These are phyloP conservation scores for Chytriomyces sp. DNA, from an alignment of 192 early-diverging fungal species.

Conservation along the genomic window DNA sequence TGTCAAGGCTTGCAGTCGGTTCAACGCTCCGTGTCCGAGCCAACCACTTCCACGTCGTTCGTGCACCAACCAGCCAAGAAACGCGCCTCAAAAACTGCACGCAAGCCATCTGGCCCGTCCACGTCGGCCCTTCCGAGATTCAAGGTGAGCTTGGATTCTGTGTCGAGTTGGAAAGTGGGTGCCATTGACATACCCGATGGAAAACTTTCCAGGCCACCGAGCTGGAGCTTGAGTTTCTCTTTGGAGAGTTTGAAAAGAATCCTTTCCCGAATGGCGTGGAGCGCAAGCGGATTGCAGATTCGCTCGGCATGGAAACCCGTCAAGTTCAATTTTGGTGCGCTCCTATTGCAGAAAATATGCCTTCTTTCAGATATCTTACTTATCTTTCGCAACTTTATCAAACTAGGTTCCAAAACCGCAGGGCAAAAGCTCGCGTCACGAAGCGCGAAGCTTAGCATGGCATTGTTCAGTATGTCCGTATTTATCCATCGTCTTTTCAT, in stretches of 20 bases:
- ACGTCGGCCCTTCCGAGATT: not conserved
- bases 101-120: not conserved
- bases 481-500: too few relatives aligned
- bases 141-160: too few relatives aligned
- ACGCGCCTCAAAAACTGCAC: not conserved
- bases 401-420: conserved; percentile 10
- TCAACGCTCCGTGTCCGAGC: not conserved
- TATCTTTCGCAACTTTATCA: not conserved
- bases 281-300: not conserved
- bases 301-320: conserved; percentile 9
- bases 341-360: not conserved
- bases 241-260: conserved; percentile 1
- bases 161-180: too few relatives aligned
- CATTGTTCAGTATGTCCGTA: too few relatives aligned
- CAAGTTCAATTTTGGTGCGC: conserved; percentile 25
- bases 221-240: not conserved
- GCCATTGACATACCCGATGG: too few relatives aligned
- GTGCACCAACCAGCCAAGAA: not conserved
- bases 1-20: not conserved
- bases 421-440: not conserved
- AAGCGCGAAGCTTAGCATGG: not conserved
- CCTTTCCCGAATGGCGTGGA: conserved; percentile 5
- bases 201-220: conserved; percentile 22
- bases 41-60: too few relatives aligned
- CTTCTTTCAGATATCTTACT: not conserved